These are phyloP conservation scores for Penicillium vulpinum DNA, from an alignment of 2,329 filamentous ascomycete genomes.

Conservation along the genomic window DNA sequence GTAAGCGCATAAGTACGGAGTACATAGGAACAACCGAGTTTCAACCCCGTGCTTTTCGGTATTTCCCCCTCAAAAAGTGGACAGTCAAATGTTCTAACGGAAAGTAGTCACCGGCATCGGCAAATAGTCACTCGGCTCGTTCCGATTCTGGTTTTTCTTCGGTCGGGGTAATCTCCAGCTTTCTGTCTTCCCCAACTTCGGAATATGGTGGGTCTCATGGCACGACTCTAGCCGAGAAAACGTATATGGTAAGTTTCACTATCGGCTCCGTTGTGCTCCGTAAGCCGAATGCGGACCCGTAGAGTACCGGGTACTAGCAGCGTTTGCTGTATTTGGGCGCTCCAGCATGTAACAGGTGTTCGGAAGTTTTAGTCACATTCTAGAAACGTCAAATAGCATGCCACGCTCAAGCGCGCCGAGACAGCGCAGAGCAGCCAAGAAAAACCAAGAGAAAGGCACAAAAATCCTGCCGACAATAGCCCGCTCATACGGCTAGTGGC, in stretches of 20 bases:
- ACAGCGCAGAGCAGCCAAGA: neutral
- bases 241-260: neutral
- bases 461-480: neutral
- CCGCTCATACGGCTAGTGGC: neutral
- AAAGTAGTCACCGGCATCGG: neutral
- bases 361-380: neutral
- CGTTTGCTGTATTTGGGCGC: neutral
- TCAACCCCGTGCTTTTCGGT: neutral
- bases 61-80: neutral
- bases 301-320: neutral
- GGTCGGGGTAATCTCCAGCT: neutral
- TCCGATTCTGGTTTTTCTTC: neutral
- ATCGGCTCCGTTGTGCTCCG: neutral
- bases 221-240: neutral
- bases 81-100: neutral
- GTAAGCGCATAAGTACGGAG: no score
- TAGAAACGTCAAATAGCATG: neutral
- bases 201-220: conserved; percentile 1
- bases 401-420: neutral
- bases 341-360: neutral
- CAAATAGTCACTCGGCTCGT: neutral
- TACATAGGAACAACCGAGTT: neutral
- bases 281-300: neutral
- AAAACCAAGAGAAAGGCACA: neutral
- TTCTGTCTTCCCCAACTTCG: neutral